Conservation (phyloP, 768 basidiomycete species). For the Amanita rimosa region DNA sequence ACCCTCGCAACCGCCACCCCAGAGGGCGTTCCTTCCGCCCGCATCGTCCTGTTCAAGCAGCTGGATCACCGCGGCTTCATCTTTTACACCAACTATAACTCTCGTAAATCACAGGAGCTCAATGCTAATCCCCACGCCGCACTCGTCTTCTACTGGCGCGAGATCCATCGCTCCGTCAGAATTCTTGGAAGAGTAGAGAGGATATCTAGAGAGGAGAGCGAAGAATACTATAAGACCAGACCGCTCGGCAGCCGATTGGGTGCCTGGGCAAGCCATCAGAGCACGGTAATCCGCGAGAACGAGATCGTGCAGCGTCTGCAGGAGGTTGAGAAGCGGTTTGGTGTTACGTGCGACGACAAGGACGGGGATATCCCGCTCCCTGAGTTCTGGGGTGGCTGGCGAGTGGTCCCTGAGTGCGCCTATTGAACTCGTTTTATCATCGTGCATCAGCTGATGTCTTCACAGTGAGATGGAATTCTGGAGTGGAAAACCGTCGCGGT, state of each 20-base stretch:
- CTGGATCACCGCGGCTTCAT: slow-evolving; percentile 85
- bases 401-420: slow-evolving; percentile 80
- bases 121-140: slow-evolving; percentile 67
- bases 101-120: slow-evolving; percentile 83
- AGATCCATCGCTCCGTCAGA: slow-evolving; percentile 70
- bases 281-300: slow-evolving; percentile 62
- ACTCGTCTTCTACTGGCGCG: slow-evolving; percentile 87
- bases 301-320: slow-evolving; percentile 54
- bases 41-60: slow-evolving; percentile 87
- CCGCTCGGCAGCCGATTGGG: slow-evolving; percentile 81
- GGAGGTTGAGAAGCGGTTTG: slow-evolving; percentile 47
- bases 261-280: slow-evolving; percentile 92
- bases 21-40: slow-evolving; percentile 71
- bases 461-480: slow-evolving; percentile 92
- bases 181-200: slow-evolving; percentile 82
- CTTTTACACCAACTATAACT: slow-evolving; percentile 95
- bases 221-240: slow-evolving; percentile 72
- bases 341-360: slow-evolving; percentile 24
- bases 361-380: slow-evolving; percentile 61
- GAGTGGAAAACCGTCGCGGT: slow-evolving; percentile 89
- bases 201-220: slow-evolving; percentile 58
- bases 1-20: slow-evolving; percentile 63
- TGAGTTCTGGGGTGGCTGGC: slow-evolving; percentile 95
- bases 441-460: slow-evolving; percentile 7
- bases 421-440: slow-evolving; percentile 2